Evolutionary conservation across 768 basidiomycete species (phyloP).

Genomic region (Amanita fuliginea): DNA sequence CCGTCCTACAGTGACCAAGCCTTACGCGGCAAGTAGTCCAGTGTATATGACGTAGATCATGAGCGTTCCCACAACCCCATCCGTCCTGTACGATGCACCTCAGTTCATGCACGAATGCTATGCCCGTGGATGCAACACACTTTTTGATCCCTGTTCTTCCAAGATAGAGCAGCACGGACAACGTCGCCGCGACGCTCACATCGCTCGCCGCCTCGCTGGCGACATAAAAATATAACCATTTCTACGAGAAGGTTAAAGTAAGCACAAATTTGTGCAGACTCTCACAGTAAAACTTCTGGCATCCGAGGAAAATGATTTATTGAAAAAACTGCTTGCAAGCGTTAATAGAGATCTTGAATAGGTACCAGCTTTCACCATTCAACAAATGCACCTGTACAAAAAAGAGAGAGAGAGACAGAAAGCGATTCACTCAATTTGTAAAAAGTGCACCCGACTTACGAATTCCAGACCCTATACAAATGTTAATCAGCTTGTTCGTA

Average conservation of each 20-base stretch:
- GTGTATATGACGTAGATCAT: slow-evolving; percentile 47
- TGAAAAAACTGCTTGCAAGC: too few species aligned
- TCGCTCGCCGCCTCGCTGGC: slow-evolving; percentile 39
- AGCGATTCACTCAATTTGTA: not conserved
- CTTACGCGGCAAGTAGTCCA: slow-evolving; percentile 33
- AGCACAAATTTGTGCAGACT: not conserved
- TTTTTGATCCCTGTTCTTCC: slow-evolving; percentile 39
- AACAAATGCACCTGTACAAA: too few species aligned
- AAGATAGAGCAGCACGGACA: slow-evolving; percentile 35
- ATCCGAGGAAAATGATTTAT: too few species aligned
- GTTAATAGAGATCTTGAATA: too few species aligned
- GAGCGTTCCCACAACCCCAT: slow-evolving; percentile 35
- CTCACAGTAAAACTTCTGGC: too few species aligned
- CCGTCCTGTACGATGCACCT: slow-evolving; percentile 25
- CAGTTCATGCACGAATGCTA: not conserved
- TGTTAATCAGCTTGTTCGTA: slow-evolving; percentile 8
- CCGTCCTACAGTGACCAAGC: slow-evolving; percentile 1
- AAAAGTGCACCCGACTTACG: slow-evolving; percentile 18
- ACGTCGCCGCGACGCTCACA: slow-evolving; percentile 34
- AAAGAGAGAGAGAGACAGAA: too few species aligned
- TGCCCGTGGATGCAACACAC: slow-evolving; percentile 14
- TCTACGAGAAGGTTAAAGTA: slow-evolving; percentile 18
- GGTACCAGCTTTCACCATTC: too few species aligned
- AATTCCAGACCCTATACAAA: slow-evolving; percentile 24
- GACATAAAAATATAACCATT: slow-evolving; percentile 41